phyloP scores from a whole-genome alignment of 2,329 filamentous ascomycete species.

The Penicillium sclerotiorum region DNA sequence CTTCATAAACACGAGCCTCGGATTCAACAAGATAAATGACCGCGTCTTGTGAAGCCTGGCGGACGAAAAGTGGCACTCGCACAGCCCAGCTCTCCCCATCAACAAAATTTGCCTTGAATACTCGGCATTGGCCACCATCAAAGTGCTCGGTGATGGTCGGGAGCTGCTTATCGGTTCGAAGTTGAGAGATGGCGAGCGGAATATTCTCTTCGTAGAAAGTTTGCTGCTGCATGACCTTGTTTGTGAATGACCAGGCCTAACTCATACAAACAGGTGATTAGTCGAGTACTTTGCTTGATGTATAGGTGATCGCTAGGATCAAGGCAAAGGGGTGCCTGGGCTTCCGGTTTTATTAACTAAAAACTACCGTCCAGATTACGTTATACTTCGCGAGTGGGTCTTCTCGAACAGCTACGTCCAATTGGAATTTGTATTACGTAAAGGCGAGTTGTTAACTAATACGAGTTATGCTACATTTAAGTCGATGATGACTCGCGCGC shows the following conservation, averaged over 20 bases:
- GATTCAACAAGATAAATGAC: conserved; percentile 2
- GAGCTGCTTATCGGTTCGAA: conserved; percentile 4
- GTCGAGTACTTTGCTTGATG: background rate
- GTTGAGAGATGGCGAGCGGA: background rate
- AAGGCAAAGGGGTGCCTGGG: no score
- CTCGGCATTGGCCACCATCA: conserved; percentile 4
- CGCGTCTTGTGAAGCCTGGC: conserved; percentile 1
- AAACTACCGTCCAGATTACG: no score
- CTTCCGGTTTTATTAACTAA: no score
- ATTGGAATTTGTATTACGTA: no score
- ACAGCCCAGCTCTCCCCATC: conserved; percentile 6
- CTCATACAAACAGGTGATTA: background rate
- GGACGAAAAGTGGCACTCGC: conserved; percentile 8
- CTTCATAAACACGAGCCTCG: background rate
- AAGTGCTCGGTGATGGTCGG: background rate
- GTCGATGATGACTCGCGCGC: no score
- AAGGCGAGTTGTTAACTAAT: no score
- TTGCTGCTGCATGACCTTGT: background rate
- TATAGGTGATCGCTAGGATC: background rate
- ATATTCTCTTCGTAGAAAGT: background rate
- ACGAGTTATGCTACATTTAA: no score
- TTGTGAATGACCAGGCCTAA: background rate
- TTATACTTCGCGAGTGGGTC: no score
- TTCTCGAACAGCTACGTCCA: no score
- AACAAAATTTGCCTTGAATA: conserved; percentile 4